Conservation (phyloP, 305 asterid genomes). For the Fraxinus xanthoxyloides region DNA sequence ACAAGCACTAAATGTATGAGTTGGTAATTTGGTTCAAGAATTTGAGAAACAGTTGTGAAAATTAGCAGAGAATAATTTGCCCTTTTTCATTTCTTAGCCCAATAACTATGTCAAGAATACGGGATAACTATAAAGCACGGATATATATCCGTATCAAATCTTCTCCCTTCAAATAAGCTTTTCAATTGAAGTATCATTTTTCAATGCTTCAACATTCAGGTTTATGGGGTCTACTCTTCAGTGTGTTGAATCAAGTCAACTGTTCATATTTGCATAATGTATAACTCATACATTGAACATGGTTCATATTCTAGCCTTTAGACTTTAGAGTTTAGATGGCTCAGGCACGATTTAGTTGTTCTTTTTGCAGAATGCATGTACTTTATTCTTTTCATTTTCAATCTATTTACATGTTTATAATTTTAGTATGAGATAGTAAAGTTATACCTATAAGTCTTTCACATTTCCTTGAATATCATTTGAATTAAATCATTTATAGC, state of each 20-base stretch:
- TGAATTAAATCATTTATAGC: constrained; percentile 5
- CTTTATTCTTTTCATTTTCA: not conserved
- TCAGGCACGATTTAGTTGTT: not conserved
- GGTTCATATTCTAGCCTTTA: not conserved
- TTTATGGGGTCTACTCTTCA: not conserved
- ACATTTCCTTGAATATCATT: constrained; percentile 1
- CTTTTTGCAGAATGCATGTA: not conserved
- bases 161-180: not conserved
- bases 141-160: not conserved
- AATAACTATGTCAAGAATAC: not conserved
- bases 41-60: not conserved
- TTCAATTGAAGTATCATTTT: not conserved
- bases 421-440: not conserved
- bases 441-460: not conserved
- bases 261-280: not conserved
- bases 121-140: not conserved
- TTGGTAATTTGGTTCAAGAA: not conserved
- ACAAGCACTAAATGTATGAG: not conserved
- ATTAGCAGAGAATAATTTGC: not conserved
- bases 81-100: not conserved
- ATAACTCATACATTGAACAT: not conserved
- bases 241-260: not conserved
- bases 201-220: not conserved
- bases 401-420: not conserved
- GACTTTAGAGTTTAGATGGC: not conserved